phyloP scores from a whole-genome alignment of 106 monocot species.

The Dendrobium nobile region DNA sequence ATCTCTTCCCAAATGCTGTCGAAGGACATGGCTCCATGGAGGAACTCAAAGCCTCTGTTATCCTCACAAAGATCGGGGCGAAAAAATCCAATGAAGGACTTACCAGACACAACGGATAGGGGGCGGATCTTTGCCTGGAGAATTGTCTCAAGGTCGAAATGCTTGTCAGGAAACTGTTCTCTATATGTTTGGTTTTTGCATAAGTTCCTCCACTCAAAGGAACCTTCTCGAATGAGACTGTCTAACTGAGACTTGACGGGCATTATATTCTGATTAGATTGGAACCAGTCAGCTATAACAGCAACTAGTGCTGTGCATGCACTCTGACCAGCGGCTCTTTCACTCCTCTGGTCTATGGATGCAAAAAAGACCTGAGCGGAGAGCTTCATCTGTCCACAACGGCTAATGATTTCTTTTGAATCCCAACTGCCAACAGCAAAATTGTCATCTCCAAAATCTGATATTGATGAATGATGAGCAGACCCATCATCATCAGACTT shows the following conservation, averaged over 20 bases:
- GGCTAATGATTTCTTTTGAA: constrained; percentile 28
- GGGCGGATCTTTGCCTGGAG: constrained; percentile 36
- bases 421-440: constrained; percentile 57
- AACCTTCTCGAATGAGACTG: constrained; percentile 53
- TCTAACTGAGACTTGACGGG: constrained; percentile 50
- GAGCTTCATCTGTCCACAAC: constrained; percentile 48
- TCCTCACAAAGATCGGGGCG: constrained; percentile 22
- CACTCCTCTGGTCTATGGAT: constrained; percentile 69
- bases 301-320: constrained; percentile 65
- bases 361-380: constrained; percentile 50
- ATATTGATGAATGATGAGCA: constrained; percentile 11
- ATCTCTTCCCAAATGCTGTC: constrained; percentile 64
- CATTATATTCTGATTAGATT: constrained; percentile 26
- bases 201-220: constrained; percentile 54
- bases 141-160: constrained; percentile 72
- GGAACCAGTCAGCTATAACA: constrained; percentile 65
- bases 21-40: constrained; percentile 47
- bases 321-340: constrained; percentile 46
- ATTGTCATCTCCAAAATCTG: constrained; percentile 48
- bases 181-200: constrained; percentile 32
- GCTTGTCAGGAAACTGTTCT: constrained; percentile 47
- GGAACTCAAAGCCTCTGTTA: constrained; percentile 18
- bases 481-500: constrained; percentile 16
- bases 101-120: constrained; percentile 20
- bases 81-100: constrained; percentile 54